Evolutionary conservation across 2,329 filamentous ascomycete genomes (phyloP).

Genomic region (Hymenoscyphus scutula): DNA sequence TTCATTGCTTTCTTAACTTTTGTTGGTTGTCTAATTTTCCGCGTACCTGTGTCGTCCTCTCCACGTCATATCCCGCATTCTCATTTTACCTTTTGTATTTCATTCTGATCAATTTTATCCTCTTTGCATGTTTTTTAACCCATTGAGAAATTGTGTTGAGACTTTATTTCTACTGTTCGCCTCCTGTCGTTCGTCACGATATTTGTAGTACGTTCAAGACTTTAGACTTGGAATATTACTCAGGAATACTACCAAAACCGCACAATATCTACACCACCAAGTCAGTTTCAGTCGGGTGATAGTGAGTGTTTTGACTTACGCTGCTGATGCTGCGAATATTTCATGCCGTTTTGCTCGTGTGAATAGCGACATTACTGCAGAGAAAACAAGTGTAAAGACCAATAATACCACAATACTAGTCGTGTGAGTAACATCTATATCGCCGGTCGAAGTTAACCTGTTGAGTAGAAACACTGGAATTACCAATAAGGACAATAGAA

Average conservation of each 20-base stretch:
- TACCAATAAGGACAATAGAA: constrained; percentile 13
- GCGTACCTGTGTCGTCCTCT: no score
- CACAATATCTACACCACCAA: constrained; percentile 22
- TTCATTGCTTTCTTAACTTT: no score
- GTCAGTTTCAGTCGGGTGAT: not conserved
- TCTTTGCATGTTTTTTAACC: no score
- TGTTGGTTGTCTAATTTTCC: no score
- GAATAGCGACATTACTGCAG: constrained; percentile 21
- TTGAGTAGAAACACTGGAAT: constrained; percentile 12
- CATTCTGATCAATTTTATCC: no score
- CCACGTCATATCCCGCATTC: no score
- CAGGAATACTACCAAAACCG: constrained; percentile 27
- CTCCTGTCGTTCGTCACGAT: no score
- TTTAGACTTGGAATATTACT: no score
- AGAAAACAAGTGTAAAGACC: constrained; percentile 24
- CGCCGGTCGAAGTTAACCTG: not conserved
- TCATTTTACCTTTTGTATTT: no score
- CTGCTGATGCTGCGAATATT: constrained; percentile 24
- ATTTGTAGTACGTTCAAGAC: no score
- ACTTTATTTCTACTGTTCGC: no score
- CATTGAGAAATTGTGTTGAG: no score
- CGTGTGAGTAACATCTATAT: constrained; percentile 8
- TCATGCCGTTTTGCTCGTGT: constrained; percentile 29
- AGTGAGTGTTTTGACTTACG: constrained; percentile 18
- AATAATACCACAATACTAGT: constrained; percentile 20